phyloP scores from a whole-genome alignment of 179 eudicot genomes.

The Corrigiola litoralis region DNA sequence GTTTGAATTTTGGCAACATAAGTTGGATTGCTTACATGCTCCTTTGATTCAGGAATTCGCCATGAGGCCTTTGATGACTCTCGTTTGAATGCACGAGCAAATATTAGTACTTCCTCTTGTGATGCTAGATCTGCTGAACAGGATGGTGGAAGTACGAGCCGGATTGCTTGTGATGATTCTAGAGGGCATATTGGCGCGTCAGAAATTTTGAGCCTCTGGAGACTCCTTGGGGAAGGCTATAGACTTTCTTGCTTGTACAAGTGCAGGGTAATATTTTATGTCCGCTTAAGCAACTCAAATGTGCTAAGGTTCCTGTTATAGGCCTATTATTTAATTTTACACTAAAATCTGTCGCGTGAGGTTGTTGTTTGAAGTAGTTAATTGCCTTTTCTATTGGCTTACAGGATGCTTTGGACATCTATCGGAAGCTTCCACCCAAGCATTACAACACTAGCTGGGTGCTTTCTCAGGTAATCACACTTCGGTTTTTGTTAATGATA shows the following conservation, averaged over 20 bases:
- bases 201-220: conserved; percentile 69
- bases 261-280: conserved; percentile 60
- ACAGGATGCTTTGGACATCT: conserved; percentile 85
- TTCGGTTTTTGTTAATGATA: background rate
- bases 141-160: conserved; percentile 43
- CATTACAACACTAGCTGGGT: conserved; percentile 97
- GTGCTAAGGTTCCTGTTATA: background rate
- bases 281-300: background rate
- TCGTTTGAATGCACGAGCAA: conserved; percentile 35
- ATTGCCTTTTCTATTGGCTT: conserved; percentile 3
- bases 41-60: conserved; percentile 50
- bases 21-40: conserved; percentile 10
- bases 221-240: conserved; percentile 78
- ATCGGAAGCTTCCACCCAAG: conserved; percentile 68
- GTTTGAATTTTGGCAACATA: background rate
- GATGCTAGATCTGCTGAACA: conserved; percentile 61
- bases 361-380: background rate
- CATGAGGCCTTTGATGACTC: conserved; percentile 64
- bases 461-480: conserved; percentile 71
- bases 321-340: background rate
- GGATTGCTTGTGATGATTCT: conserved; percentile 45
- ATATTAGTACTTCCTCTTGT: conserved; percentile 45
- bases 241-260: conserved; percentile 83
- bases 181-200: conserved; percentile 52
- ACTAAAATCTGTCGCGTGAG: background rate